phyloP scores from a whole-genome alignment of 2,329 filamentous ascomycete genomes.

The Teratosphaeria zuluensis region DNA sequence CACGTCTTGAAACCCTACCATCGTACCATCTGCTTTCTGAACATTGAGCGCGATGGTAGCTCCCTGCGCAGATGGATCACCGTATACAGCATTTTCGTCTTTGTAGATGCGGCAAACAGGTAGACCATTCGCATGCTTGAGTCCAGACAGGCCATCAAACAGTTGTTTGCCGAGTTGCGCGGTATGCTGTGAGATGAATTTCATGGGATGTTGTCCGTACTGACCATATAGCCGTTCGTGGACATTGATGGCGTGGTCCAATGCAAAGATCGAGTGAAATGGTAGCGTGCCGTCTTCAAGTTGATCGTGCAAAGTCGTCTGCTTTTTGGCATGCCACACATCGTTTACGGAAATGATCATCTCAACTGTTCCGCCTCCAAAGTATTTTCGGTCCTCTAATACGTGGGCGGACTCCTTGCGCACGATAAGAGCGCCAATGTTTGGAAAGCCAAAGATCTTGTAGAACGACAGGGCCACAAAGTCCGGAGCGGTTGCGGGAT shows the following conservation, averaged over 20 bases:
- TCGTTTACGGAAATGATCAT: slow-evolving; percentile 46
- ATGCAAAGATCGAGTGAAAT: slow-evolving; percentile 55
- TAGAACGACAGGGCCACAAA: slow-evolving; percentile 54
- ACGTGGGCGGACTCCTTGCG: slow-evolving; percentile 47
- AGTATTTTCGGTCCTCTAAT: slow-evolving; percentile 49
- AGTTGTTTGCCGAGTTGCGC: slow-evolving; percentile 43
- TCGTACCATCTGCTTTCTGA: slow-evolving; percentile 40
- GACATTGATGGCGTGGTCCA: slow-evolving; percentile 49
- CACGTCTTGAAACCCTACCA: slow-evolving; percentile 49
- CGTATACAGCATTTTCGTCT: slow-evolving; percentile 40
- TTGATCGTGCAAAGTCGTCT: slow-evolving; percentile 46
- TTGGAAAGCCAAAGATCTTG: slow-evolving; percentile 58
- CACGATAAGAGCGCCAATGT: slow-evolving; percentile 52
- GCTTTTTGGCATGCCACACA: slow-evolving; percentile 47
- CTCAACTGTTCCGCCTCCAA: slow-evolving; percentile 58
- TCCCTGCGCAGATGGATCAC: slow-evolving; percentile 46
- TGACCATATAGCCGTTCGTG: slow-evolving; percentile 48
- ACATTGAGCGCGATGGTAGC: slow-evolving; percentile 58
- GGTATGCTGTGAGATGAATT: slow-evolving; percentile 50
- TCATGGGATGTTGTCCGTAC: slow-evolving; percentile 49
- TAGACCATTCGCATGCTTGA: slow-evolving; percentile 46
- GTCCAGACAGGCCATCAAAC: slow-evolving; percentile 36
- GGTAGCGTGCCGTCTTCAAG: slow-evolving; percentile 60
- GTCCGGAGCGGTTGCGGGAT: slow-evolving; percentile 46
- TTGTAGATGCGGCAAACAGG: slow-evolving; percentile 48